These are phyloP conservation scores for Diaporthe nobilis DNA, from an alignment of 2,329 filamentous ascomycete species.

Conservation along the genomic window DNA sequence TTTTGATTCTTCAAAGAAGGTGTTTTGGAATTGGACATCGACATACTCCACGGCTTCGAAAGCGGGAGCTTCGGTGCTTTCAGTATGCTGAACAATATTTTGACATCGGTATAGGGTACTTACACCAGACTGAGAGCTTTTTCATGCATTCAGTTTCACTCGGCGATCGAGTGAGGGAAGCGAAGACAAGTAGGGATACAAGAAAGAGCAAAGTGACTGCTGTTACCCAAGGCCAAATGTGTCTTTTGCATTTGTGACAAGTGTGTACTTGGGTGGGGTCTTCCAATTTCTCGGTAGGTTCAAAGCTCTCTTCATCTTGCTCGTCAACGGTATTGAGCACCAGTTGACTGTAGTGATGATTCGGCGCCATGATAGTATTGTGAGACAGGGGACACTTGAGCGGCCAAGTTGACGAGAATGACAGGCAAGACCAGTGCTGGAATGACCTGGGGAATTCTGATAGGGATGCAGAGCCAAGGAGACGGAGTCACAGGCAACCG, in stretches of 20 bases:
- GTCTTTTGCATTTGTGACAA: background rate
- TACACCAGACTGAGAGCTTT: conserved; percentile 3
- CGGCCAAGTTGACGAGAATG: background rate
- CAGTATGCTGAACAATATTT: background rate
- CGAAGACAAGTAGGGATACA: background rate
- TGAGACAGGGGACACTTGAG: background rate
- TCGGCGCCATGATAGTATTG: background rate
- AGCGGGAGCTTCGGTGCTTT: background rate
- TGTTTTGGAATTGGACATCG: conserved; percentile 7
- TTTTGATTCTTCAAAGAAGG: background rate
- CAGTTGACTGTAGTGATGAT: background rate
- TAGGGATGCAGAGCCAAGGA: background rate
- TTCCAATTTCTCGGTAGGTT: background rate
- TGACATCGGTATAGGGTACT: background rate
- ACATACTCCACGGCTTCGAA: background rate
- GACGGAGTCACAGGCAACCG: no score
- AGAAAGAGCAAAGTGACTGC: background rate
- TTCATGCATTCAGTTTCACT: background rate
- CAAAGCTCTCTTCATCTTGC: background rate
- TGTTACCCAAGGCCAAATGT: background rate
- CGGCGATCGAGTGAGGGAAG: background rate
- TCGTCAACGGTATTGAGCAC: background rate
- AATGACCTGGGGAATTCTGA: background rate
- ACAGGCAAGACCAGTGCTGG: background rate
- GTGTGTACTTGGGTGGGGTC: background rate